These are phyloP conservation scores for Stephanodiscus triporus DNA, from an alignment of 108 stramenopile genomes.

Conservation along the genomic window DNA sequence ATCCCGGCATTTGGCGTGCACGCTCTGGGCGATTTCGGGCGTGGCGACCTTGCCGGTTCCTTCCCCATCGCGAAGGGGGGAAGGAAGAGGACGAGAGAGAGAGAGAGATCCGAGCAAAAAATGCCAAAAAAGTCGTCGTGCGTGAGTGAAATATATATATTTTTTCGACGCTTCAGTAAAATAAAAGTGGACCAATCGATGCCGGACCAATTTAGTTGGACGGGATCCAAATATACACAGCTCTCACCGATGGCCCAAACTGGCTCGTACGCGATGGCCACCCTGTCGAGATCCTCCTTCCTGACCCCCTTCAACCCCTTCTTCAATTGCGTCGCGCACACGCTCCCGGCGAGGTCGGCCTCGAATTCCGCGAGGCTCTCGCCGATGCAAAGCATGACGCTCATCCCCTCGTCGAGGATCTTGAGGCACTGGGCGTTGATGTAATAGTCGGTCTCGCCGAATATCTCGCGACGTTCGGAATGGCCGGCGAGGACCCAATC, in stretches of 20 bases:
- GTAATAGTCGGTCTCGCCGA: conserved; percentile 92
- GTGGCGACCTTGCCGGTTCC: conserved; percentile 75
- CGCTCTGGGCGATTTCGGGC: conserved; percentile 81
- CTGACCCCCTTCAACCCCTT: conserved; percentile 84
- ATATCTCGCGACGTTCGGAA: conserved; percentile 94
- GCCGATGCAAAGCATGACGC: conserved; percentile 96
- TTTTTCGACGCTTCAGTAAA: no score
- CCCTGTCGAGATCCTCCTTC: conserved; percentile 80
- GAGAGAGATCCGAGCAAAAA: background rate
- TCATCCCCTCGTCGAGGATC: conserved; percentile 89
- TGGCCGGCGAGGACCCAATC: conserved; percentile 96
- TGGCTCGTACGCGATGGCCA: conserved; percentile 96
- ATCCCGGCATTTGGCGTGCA: conserved; percentile 83
- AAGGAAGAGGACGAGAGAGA: background rate
- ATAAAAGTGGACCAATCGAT: no score
- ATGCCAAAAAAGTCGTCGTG: conserved; percentile 4
- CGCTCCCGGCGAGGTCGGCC: conserved; percentile 88
- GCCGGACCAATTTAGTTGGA: no score
- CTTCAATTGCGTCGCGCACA: conserved; percentile 90
- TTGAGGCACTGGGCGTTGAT: conserved; percentile 92
- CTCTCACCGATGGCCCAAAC: conserved; percentile 88
- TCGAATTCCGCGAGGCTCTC: conserved; percentile 94
- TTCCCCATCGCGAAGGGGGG: background rate
- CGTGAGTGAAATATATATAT: no score
- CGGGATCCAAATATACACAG: background rate